Evolutionary conservation across 2,329 filamentous ascomycete species (phyloP), one percentile per base, ranked within the genome.

Genomic region (Fusarium globosum): DNA sequence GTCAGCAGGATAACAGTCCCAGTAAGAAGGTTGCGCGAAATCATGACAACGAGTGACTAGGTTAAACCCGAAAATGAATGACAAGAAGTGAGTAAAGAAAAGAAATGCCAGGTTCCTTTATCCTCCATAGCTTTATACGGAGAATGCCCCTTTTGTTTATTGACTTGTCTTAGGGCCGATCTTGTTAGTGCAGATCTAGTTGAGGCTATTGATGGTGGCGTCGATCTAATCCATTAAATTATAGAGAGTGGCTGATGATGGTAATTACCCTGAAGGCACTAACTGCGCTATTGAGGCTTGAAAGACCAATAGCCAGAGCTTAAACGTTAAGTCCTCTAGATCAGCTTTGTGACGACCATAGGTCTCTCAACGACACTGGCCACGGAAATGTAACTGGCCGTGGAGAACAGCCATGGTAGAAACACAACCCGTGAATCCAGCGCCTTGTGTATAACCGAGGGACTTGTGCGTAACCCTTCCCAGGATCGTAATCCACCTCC

Each of bases 391-490:
- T 1, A 1, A 61, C 23, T 1, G n/a, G 4, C 1, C 4, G 18
- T 0, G 38, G 20, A 12, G 18, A 20, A n/a, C 38, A 28, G 2
- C 30, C 46, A 28, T 55, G 11, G 16, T 35, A n/a, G 8, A 61
- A 61, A 43, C 46, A 61, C 9, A 61, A 11, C 0, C 58, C 46
- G 14, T 61, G 38, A n/a, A 43, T 20, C 58, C 46, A 61, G 7
- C 30, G 38, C 16, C 2, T 43, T 5, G 58, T 23, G 1, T 61
- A 55, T 12, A 61, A 13, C 13, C 6, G 28, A 43, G 46, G 45
- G 7, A 28, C 11, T 28, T 0, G 13, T 26, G 0, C 7, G 8
- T 13, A 3, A 2, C 23, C 6, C 4, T 21, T n/a, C 23, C 7
- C n/a, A n/a, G 35, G 11, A 28, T 12, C 11, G 6, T 51, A 43